Percentiles rank a stretch among this genome's conserved stretches.
Conservation (phyloP, 176 grass and related monocot genomes). For the Metroxylon sagu region DNA sequence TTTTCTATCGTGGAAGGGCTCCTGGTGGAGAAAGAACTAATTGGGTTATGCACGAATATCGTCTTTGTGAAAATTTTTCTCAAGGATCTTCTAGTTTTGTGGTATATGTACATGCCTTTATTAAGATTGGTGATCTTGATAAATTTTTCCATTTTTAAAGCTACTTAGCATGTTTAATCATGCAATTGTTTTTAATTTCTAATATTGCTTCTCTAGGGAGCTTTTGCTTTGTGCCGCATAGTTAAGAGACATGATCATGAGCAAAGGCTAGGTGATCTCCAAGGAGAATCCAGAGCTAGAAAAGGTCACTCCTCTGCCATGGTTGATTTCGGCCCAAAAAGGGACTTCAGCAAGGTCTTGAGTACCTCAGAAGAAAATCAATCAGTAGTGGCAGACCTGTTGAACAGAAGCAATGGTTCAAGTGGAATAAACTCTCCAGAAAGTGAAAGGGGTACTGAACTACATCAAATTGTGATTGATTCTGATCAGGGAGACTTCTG, state of each 20-base stretch:
- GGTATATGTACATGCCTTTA: conserved; percentile 13
- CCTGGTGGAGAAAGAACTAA: conserved; percentile 92
- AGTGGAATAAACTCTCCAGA: conserved; percentile 1
- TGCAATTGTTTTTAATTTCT: too few species aligned
- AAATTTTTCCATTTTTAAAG: too few species aligned
- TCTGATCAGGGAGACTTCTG: too few species aligned
- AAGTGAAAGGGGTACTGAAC: not conserved
- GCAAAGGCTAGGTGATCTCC: conserved; percentile 6
- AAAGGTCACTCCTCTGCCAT: not conserved
- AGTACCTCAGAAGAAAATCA: conserved; percentile 15
- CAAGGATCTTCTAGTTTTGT: conserved; percentile 79
- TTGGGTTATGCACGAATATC: conserved; percentile 99
- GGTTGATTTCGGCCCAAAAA: not conserved
- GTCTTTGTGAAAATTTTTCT: conserved; percentile 69
- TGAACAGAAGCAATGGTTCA: conserved; percentile 1
- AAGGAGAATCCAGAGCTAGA: conserved; percentile 28
- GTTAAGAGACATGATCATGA: conserved; percentile 64
- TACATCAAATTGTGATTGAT: not conserved
- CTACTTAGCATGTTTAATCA: too few species aligned
- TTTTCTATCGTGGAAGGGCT: conserved; percentile 82
- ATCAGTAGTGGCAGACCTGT: not conserved
- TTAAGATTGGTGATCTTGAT: too few species aligned
- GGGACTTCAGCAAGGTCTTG: conserved; percentile 17
- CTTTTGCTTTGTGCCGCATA: conserved; percentile 73
- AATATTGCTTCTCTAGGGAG: conserved; percentile 31